phyloP scores from a whole-genome alignment of 1,284 basidiomycete genomes.

The Heterobasidion parviporum region DNA sequence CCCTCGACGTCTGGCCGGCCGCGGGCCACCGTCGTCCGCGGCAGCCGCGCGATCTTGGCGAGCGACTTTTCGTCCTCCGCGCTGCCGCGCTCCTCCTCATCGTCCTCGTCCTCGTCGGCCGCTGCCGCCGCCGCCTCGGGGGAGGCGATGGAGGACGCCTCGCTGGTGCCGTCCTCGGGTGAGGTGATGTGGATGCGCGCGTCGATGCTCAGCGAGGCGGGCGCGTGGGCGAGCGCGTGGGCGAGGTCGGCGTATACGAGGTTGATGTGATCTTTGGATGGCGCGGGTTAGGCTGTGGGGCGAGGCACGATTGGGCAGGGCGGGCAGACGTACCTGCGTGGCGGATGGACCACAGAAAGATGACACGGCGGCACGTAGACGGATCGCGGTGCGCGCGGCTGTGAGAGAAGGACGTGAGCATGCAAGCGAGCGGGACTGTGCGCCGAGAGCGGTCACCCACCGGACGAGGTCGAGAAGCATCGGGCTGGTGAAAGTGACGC shows the following conservation, averaged over 20 bases:
- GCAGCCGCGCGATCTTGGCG: slow-evolving; percentile 19
- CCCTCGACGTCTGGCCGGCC: slow-evolving; percentile 21
- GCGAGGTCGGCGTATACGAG: slow-evolving; percentile 26
- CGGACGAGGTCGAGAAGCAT: slow-evolving; percentile 28
- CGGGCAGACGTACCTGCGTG: slow-evolving; percentile 20
- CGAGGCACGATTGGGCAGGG: neutral
- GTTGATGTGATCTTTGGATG: slow-evolving; percentile 17
- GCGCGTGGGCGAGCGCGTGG: slow-evolving; percentile 15
- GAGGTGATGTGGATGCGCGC: slow-evolving; percentile 25
- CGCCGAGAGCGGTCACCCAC: slow-evolving; percentile 15
- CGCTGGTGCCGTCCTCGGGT: neutral
- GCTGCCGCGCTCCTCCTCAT: too few species aligned
- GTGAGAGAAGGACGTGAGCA: neutral
- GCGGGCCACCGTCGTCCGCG: slow-evolving; percentile 2
- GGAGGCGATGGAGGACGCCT: slow-evolving; percentile 10
- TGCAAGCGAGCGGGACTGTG: neutral
- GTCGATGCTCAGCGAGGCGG: slow-evolving; percentile 17
- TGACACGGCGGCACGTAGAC: slow-evolving; percentile 19
- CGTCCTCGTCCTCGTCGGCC: too few species aligned
- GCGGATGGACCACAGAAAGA: slow-evolving; percentile 32
- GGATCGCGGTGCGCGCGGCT: slow-evolving; percentile 19
- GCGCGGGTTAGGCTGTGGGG: neutral
- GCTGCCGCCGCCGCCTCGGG: too few species aligned
- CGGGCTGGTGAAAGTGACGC: slow-evolving; percentile 30
- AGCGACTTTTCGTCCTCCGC: slow-evolving; percentile 8